phyloP scores from a whole-genome alignment of 352 stramenopile genomes.

The Vaucheria bursata region DNA sequence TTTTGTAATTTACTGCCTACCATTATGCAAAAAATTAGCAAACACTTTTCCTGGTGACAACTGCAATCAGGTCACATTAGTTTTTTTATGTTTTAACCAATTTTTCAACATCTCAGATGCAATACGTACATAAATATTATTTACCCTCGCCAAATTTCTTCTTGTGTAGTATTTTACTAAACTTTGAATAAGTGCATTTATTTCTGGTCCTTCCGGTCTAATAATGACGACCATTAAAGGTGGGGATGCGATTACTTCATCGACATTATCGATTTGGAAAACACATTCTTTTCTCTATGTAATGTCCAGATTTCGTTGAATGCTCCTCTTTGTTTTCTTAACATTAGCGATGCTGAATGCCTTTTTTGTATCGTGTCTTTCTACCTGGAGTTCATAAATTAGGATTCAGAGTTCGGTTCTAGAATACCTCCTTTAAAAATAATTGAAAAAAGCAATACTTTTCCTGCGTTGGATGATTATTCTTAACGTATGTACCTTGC shows the following conservation, averaged over 20 bases:
- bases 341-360: conserved; percentile 94
- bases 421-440: too few species aligned
- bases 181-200: conserved; percentile 93
- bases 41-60: too few species aligned
- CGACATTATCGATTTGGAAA: conserved; percentile 63
- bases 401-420: background rate
- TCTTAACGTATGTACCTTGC: background rate
- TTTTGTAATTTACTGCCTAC: too few species aligned
- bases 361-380: conserved; percentile 90
- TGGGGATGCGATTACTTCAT: conserved; percentile 66
- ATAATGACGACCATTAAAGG: conserved; percentile 94
- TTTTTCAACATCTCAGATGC: too few species aligned
- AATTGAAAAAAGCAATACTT: too few species aligned
- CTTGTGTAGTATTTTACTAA: conserved; percentile 98
- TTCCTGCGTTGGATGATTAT: background rate
- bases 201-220: conserved; percentile 87
- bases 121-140: too few species aligned
- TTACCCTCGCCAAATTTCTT: conserved; percentile 51
- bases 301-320: conserved; percentile 95
- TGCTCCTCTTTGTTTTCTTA: conserved; percentile 80
- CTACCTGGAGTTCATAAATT: conserved; percentile 33
- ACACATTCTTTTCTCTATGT: conserved; percentile 94
- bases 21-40: too few species aligned
- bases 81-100: too few species aligned
- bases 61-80: too few species aligned